Conservation (phyloP, 306 rosid species). For the Glycine tomentella region DNA sequence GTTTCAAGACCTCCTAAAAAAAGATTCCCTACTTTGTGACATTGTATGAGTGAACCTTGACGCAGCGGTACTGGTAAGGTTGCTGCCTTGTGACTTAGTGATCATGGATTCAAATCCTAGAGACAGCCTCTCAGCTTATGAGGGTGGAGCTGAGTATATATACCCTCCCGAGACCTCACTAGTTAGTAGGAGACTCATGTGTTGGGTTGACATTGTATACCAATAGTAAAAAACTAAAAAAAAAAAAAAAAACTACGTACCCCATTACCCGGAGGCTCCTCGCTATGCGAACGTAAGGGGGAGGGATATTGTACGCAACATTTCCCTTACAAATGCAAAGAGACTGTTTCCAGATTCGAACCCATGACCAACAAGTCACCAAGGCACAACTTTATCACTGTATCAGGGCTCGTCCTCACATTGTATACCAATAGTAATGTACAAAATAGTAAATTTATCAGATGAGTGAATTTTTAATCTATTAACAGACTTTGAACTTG, state of each 20-base stretch:
- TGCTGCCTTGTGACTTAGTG: not conserved
- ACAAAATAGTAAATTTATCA: slow-evolving; percentile 30
- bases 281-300: too few relatives aligned
- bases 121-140: not conserved
- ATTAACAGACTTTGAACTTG: slow-evolving; percentile 30
- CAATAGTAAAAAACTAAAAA: too few relatives aligned
- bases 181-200: not conserved
- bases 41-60: not conserved
- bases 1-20: not conserved
- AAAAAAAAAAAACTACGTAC: too few relatives aligned
- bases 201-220: not conserved
- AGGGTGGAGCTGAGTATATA: not conserved
- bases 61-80: too few relatives aligned
- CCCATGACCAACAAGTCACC: too few relatives aligned
- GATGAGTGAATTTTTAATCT: slow-evolving; percentile 3
- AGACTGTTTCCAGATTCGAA: too few relatives aligned
- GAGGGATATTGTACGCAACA: too few relatives aligned
- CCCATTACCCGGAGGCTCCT: too few relatives aligned
- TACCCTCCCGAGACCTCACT: not conserved
- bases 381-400: too few relatives aligned
- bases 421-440: slow-evolving; percentile 22
- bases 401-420: too few relatives aligned
- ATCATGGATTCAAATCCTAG: not conserved
- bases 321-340: too few relatives aligned
- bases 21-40: not conserved